These are phyloP conservation scores for Curvularia sp. DNA, from an alignment of 2,329 filamentous ascomycete genomes.

Conservation along the genomic window DNA sequence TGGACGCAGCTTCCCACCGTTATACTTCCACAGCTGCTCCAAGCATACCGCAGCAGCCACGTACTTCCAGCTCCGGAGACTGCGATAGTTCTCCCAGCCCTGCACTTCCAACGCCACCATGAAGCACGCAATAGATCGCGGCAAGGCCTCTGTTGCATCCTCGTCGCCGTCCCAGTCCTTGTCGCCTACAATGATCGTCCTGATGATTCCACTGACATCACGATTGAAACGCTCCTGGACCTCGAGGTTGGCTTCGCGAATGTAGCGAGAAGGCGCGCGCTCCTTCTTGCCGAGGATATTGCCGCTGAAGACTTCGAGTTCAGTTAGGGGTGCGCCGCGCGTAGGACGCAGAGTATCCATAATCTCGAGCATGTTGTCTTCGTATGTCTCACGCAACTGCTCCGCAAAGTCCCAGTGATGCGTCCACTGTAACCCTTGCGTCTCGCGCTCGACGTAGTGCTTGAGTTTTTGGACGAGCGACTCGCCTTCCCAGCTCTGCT, in stretches of 20 bases:
- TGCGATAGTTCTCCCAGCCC: conserved; percentile 36
- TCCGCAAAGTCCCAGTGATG: conserved; percentile 52
- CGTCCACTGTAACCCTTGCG: conserved; percentile 52
- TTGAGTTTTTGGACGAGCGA: conserved; percentile 48
- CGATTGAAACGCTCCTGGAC: conserved; percentile 53
- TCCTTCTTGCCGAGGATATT: conserved; percentile 62
- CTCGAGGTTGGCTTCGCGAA: conserved; percentile 40
- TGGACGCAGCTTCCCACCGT: conserved; percentile 17
- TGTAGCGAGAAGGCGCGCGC: conserved; percentile 43
- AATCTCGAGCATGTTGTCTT: conserved; percentile 58
- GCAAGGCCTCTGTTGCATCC: conserved; percentile 52
- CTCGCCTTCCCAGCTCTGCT: conserved; percentile 11
- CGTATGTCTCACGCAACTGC: conserved; percentile 58
- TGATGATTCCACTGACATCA: conserved; percentile 54
- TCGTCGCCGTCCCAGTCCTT: conserved; percentile 34
- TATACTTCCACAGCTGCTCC: conserved; percentile 55
- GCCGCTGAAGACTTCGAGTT: conserved; percentile 61
- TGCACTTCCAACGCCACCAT: conserved; percentile 51
- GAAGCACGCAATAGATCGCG: conserved; percentile 60
- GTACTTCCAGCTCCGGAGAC: conserved; percentile 61
- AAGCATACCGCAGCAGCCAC: conserved; percentile 60
- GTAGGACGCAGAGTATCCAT: conserved; percentile 52
- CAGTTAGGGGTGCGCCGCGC: conserved; percentile 39
- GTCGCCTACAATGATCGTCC: conserved; percentile 55
- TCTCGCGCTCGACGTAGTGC: conserved; percentile 50